Base-by-base conservation (phyloP, 73 alveolate species). In the Breviolum minutum region DNA sequence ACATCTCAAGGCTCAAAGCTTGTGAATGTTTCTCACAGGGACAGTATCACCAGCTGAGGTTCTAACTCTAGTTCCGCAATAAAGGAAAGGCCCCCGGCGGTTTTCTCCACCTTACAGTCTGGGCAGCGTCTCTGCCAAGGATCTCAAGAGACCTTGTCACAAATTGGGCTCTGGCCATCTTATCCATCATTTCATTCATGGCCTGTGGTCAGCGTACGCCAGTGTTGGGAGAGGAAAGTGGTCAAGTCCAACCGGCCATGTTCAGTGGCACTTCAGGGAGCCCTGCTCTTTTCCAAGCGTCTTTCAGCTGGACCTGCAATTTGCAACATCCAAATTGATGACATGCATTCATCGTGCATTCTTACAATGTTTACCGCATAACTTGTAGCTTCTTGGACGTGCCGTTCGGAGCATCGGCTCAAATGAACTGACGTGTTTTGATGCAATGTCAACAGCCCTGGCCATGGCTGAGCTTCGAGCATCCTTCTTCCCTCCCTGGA, bases 401-500 rank as follows among this genome's bases (percentile, higher is more conserved):
- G 74, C 74, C 74, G 60, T 22, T 24, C 14, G 7, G 0, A 22
- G 1, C 63, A 8, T 10, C 24, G 26, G 63, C 24, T 77, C 86
- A 77, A 17, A 10, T 63, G 61, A 62, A 77, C 62, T 27, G 54
- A 40, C 3, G 54, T 40, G 27, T 20, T 77, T 29, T 8, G 5
- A 77, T 20, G 12, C 61, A 20, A 20, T 77, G 22, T 29, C 14
- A 9, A 10, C 14, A 9, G 19, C 24, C 86, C 11, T 26, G 19
- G 74, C 48, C 12, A 27, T 19, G 29, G 20, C 66, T 79, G 30
- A 79, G 87, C 7, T 60, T 48, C n/a, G 26, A 19, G 17, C 93
- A 30, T 94, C 99, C 60, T 79, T 76, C 94, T 94, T 94, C 19
- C 99, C 99, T 63, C 94, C 93, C 99, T 94, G 99, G 85, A 94